phyloP scores from a whole-genome alignment of 495 filamentous ascomycete species.

The Penicillium herquei region DNA sequence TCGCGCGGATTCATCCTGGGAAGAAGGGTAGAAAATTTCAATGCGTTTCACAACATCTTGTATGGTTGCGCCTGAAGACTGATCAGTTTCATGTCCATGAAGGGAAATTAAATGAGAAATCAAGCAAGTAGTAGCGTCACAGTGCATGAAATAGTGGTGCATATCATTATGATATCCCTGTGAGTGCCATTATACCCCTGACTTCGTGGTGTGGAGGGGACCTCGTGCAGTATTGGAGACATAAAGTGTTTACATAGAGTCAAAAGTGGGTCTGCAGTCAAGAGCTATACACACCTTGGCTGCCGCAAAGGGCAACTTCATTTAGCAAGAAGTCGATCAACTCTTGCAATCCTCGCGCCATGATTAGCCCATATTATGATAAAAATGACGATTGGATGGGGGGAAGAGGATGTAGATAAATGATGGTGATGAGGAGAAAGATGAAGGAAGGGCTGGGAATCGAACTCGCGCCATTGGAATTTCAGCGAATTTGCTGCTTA shows the following conservation, averaged over 20 bases:
- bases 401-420: background rate
- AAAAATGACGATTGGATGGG: background rate
- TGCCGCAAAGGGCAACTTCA: conserved; percentile 69
- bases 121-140: too few species aligned
- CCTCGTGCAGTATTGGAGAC: too few species aligned
- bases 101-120: background rate
- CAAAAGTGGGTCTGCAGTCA: conserved; percentile 22
- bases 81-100: conserved; percentile 7
- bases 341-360: conserved; percentile 66
- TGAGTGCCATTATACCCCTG: too few species aligned
- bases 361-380: conserved; percentile 31
- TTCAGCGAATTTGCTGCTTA: conserved; percentile 1
- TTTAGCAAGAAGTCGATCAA: conserved; percentile 69
- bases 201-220: too few species aligned
- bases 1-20: conserved; percentile 17
- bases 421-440: conserved; percentile 18
- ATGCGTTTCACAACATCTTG: conserved; percentile 38
- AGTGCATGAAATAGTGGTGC: too few species aligned
- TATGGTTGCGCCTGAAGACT: conserved; percentile 38
- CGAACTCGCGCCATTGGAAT: conserved; percentile 34
- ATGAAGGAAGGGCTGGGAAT: conserved; percentile 31
- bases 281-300: conserved; percentile 59
- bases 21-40: conserved; percentile 37
- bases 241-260: background rate
- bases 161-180: too few species aligned